Evolutionary conservation across 352 stramenopile genomes (phyloP).

Genomic region (Globisporangium splendens): DNA sequence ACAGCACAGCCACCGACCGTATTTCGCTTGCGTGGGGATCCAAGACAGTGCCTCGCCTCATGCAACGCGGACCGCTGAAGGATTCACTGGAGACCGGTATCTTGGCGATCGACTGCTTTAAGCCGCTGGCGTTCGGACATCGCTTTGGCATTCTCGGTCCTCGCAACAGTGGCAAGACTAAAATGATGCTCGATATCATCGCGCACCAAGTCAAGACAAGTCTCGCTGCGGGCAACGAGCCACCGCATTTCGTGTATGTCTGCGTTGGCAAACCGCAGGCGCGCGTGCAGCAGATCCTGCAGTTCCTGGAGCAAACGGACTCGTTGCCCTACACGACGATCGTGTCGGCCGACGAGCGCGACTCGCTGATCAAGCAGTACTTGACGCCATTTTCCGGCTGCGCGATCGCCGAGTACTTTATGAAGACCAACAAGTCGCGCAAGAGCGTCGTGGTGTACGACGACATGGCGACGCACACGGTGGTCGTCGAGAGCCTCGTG

Average conservation of each 20-base stretch:
- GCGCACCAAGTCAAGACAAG: constrained; percentile 42
- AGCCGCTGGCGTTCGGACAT: constrained; percentile 68
- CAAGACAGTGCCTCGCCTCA: constrained; percentile 62
- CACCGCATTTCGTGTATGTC: constrained; percentile 77
- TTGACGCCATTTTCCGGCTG: constrained; percentile 78
- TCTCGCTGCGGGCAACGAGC: constrained; percentile 20
- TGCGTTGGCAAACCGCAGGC: constrained; percentile 52
- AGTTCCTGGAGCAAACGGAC: constrained; percentile 43
- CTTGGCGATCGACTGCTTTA: constrained; percentile 71
- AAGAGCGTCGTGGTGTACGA: constrained; percentile 77
- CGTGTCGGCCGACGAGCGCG: constrained; percentile 55
- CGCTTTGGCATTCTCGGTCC: constrained; percentile 66
- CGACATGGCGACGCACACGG: constrained; percentile 70
- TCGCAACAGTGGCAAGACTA: constrained; percentile 70
- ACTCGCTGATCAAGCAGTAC: constrained; percentile 77
- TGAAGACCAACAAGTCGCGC: constrained; percentile 35
- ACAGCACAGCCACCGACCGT: constrained; percentile 3
- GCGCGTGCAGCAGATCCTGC: constrained; percentile 63
- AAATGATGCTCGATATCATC: constrained; percentile 64
- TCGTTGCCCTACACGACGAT: constrained; percentile 60
- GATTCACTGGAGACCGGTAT: constrained; percentile 59
- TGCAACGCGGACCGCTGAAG: constrained; percentile 48
- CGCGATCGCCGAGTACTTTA: constrained; percentile 67
- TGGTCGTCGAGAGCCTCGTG: constrained; percentile 69
- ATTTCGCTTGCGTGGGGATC: constrained; percentile 49